Conservation (phyloP, 257 asterid species). For the Solanum ahanhuiri region DNA sequence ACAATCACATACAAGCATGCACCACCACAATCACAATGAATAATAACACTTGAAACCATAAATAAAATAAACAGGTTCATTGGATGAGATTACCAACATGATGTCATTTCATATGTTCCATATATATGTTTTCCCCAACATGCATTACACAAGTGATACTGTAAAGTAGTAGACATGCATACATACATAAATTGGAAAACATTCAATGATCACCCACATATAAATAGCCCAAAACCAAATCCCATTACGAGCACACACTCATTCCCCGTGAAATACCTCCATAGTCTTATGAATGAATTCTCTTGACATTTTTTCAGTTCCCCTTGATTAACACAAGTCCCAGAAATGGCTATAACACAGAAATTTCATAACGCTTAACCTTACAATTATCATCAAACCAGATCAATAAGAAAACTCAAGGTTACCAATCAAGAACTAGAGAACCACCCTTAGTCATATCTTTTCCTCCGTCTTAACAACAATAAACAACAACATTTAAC, state of each 20-base stretch:
- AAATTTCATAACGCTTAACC: background rate
- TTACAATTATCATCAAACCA: background rate
- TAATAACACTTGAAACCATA: no score
- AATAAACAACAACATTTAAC: no score
- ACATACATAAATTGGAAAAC: background rate
- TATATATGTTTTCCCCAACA: background rate
- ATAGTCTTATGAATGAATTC: background rate
- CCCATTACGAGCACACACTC: background rate
- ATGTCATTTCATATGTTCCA: background rate
- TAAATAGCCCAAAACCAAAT: background rate
- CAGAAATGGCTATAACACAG: background rate
- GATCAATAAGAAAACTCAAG: background rate
- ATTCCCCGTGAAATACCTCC: background rate
- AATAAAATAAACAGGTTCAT: background rate
- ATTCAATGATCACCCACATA: background rate
- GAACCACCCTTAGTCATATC: background rate
- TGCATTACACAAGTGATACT: background rate
- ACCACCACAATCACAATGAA: background rate
- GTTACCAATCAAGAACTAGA: background rate
- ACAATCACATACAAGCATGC: background rate
- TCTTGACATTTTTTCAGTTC: background rate
- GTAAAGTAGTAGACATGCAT: background rate
- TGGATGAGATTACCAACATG: background rate
- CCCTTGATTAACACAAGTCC: background rate
- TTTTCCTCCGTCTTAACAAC: background rate